A percentile compares a stretch with the other conserved stretches of the same genome.
These are phyloP conservation scores for Colletotrichum neosansevieriae DNA, from an alignment of 2,329 filamentous ascomycete species.

Conservation along the genomic window DNA sequence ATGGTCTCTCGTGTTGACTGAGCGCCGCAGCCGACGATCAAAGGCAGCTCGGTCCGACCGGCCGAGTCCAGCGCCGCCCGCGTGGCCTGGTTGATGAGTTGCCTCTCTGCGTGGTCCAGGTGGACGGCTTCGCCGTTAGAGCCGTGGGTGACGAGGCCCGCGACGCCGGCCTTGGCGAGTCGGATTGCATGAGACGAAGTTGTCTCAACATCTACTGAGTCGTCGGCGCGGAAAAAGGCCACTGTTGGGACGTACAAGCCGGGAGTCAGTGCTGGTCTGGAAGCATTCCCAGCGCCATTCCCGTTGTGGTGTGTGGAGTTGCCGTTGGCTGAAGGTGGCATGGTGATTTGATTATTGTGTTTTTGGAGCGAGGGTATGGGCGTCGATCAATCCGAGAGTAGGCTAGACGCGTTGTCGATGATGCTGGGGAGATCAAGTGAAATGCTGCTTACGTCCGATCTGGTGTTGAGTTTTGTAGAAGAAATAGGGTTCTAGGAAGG, in stretches of 20 bases:
- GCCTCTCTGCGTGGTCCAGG: slow-evolving; percentile 68
- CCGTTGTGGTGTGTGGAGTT: slow-evolving; percentile 26
- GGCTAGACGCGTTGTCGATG: neutral
- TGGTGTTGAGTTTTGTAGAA: slow-evolving; percentile 11
- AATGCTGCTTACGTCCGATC: no score
- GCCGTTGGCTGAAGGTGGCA: slow-evolving; percentile 36
- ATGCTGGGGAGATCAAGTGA: neutral
- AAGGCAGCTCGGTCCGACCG: slow-evolving; percentile 57
- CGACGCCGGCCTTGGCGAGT: slow-evolving; percentile 72
- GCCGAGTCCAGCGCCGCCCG: slow-evolving; percentile 55
- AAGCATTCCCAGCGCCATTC: slow-evolving; percentile 1
- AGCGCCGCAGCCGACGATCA: slow-evolving; percentile 73
- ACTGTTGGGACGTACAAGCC: slow-evolving; percentile 74
- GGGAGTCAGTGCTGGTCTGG: slow-evolving; percentile 28
- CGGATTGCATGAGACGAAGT: slow-evolving; percentile 66
- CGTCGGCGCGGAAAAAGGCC: slow-evolving; percentile 69
- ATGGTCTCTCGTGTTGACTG: slow-evolving; percentile 74
- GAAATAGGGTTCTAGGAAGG: neutral
- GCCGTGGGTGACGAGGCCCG: slow-evolving; percentile 76
- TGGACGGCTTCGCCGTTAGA: slow-evolving; percentile 77
- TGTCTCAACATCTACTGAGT: slow-evolving; percentile 66
- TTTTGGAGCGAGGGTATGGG: neutral
- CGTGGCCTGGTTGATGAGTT: slow-evolving; percentile 66
- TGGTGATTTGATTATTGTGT: neutral
- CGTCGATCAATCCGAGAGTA: neutral